phyloP scores from a whole-genome alignment of 176 grass and related monocot genomes.

The Microstegium vimineum region DNA sequence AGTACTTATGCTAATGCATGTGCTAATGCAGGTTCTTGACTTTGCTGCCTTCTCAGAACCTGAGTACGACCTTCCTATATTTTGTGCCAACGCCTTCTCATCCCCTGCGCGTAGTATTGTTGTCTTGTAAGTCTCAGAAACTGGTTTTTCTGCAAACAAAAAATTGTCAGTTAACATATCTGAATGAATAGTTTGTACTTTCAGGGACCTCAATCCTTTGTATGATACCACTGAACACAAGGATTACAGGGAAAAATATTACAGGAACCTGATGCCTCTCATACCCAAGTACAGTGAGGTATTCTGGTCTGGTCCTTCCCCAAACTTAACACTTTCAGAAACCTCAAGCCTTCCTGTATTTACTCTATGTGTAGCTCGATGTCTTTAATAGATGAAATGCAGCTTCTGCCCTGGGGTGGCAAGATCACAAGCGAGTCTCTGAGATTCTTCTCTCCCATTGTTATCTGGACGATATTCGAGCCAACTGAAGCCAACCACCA shows the following conservation, averaged over 20 bases:
- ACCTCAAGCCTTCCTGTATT: slow-evolving; percentile 18
- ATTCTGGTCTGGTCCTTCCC: background rate
- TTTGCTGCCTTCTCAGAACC: slow-evolving; percentile 76
- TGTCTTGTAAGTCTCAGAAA: slow-evolving; percentile 57
- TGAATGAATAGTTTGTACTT: slow-evolving; percentile 14
- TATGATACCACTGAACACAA: slow-evolving; percentile 59
- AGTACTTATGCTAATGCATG: slow-evolving; percentile 3
- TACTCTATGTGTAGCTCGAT: slow-evolving; percentile 45
- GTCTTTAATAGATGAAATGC: slow-evolving; percentile 75
- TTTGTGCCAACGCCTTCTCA: slow-evolving; percentile 82
- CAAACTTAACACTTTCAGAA: background rate
- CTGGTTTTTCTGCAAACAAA: background rate
- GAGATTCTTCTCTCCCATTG: slow-evolving; percentile 91
- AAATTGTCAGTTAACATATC: background rate
- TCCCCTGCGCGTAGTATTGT: slow-evolving; percentile 64
- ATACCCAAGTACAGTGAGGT: slow-evolving; percentile 78
- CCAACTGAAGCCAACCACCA: slow-evolving; percentile 51
- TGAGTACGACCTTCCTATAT: slow-evolving; percentile 89
- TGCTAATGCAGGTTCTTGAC: slow-evolving; percentile 69
- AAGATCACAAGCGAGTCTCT: slow-evolving; percentile 87
- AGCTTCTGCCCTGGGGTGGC: slow-evolving; percentile 95
- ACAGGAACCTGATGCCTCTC: slow-evolving; percentile 59
- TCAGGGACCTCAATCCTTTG: slow-evolving; percentile 84
- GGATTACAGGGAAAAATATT: slow-evolving; percentile 90
- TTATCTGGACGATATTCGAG: slow-evolving; percentile 77